Evolutionary conservation across 2,329 filamentous ascomycete species (phyloP).

Genomic region (Fusarium bulbicola): DNA sequence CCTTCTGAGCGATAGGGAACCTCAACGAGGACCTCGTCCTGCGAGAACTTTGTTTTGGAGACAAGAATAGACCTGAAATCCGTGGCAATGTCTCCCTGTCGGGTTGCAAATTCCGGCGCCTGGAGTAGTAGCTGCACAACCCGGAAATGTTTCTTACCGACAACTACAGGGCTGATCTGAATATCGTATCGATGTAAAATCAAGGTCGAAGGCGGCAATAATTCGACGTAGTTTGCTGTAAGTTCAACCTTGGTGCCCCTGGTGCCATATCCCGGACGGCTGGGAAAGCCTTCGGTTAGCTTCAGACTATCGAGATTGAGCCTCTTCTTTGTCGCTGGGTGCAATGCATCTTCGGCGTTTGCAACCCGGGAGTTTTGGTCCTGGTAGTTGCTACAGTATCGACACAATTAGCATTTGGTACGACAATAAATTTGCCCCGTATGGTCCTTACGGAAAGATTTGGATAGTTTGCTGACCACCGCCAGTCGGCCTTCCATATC

Average conservation of each 20-base stretch:
- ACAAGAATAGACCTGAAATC: not conserved
- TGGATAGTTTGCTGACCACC: not conserved
- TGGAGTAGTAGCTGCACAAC: not conserved
- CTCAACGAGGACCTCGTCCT: not conserved
- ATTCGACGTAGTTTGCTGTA: not conserved
- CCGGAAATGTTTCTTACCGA: not conserved
- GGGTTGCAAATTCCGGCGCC: not conserved
- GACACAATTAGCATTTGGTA: not conserved
- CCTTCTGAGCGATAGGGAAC: not conserved
- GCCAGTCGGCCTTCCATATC: not conserved
- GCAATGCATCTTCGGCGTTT: not conserved
- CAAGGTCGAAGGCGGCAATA: not conserved
- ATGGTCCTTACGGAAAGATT: not conserved
- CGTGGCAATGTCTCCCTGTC: not conserved
- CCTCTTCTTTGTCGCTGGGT: not conserved
- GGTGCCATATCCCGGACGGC: not conserved
- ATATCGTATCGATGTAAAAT: not conserved
- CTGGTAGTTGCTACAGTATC: not conserved
- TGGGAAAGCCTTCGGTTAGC: not conserved
- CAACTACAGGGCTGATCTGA: not conserved
- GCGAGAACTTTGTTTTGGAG: not conserved
- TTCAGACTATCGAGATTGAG: not conserved
- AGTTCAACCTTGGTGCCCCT: not conserved
- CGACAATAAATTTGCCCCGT: not conserved
- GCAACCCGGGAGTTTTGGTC: not conserved